Evolutionary conservation across 2,329 filamentous ascomycete genomes (phyloP).

Genomic region (Acrocalymma vagum): DNA sequence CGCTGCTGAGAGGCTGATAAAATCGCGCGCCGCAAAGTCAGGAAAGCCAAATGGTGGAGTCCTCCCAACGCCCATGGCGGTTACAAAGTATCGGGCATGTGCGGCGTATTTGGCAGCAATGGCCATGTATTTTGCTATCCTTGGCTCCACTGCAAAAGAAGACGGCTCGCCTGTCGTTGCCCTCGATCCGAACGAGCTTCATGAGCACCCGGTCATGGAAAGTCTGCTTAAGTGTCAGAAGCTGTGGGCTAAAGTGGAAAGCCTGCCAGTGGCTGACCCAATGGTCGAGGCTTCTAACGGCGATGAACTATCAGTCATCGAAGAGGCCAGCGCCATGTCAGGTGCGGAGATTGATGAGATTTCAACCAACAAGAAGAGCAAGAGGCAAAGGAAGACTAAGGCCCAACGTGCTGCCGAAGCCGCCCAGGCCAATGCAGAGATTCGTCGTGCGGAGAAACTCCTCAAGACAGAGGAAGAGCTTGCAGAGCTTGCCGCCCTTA

Average conservation of each 20-base stretch:
- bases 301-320: constrained; percentile 45
- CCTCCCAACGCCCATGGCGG: constrained; percentile 37
- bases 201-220: constrained; percentile 92
- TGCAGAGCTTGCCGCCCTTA: constrained; percentile 73
- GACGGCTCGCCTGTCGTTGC: constrained; percentile 62
- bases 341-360: constrained; percentile 46
- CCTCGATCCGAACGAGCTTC: constrained; percentile 78
- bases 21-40: constrained; percentile 33
- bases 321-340: constrained; percentile 39
- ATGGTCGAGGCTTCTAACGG: constrained; percentile 41
- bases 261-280: constrained; percentile 64
- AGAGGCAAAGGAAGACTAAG: constrained; percentile 55
- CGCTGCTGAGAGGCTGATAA: constrained; percentile 58
- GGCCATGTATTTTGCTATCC: constrained; percentile 91
- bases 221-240: constrained; percentile 80
- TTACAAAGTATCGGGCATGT: constrained; percentile 79
- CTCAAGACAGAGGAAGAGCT: constrained; percentile 73
- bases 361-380: constrained; percentile 35
- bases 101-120: constrained; percentile 87
- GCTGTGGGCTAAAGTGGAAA: constrained; percentile 79
- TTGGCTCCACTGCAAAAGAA: constrained; percentile 79
- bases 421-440: constrained; percentile 63
- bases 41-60: constrained; percentile 17
- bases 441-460: constrained; percentile 62
- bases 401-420: constrained; percentile 60